These are phyloP conservation scores for Rasamsonia emersonii DNA, from an alignment of 2,329 filamentous ascomycete species.

Conservation along the genomic window DNA sequence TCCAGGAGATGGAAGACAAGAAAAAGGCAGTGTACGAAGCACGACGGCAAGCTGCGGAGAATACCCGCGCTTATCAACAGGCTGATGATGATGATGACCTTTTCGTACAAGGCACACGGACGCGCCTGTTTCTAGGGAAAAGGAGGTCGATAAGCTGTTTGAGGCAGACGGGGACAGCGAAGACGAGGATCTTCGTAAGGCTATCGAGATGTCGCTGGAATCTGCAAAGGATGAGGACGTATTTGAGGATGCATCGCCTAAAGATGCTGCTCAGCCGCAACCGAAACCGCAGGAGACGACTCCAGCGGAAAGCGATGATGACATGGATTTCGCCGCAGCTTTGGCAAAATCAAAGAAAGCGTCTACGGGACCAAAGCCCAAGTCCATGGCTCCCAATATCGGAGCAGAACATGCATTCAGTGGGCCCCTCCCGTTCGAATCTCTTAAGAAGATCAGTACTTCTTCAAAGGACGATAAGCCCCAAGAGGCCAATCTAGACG, in stretches of 20 bases:
- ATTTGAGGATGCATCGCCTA: constrained; percentile 28
- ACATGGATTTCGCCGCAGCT: constrained; percentile 66
- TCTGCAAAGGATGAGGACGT: constrained; percentile 31
- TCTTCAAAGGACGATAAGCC: constrained; percentile 36
- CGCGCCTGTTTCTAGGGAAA: constrained; percentile 21
- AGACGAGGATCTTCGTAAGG: constrained; percentile 67
- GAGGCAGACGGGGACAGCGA: constrained; percentile 41
- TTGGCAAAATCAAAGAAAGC: constrained; percentile 62
- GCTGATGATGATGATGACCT: constrained; percentile 43
- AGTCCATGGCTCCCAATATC: constrained; percentile 37
- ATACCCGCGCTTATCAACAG: constrained; percentile 3
- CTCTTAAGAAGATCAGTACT: constrained; percentile 60
- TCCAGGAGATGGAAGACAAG: constrained; percentile 31
- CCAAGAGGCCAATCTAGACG: constrained; percentile 45
- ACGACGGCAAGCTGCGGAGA: constrained; percentile 14
- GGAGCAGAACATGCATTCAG: constrained; percentile 53
- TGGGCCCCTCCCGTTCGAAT: constrained; percentile 86
- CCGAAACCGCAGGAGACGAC: constrained; percentile 16
- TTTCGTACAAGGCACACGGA: constrained; percentile 44
- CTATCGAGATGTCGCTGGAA: constrained; percentile 77
- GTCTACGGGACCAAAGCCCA: constrained; percentile 36
- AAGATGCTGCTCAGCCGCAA: constrained; percentile 37
- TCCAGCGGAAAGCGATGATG: constrained; percentile 47
- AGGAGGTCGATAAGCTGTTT: constrained; percentile 49
- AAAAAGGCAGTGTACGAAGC: constrained; percentile 42